Evolutionary conservation across 2,329 filamentous ascomycete species (phyloP), one percentile per base, ranked within the genome.

Genomic region (Hymenotorrendiella dingleyae): DNA sequence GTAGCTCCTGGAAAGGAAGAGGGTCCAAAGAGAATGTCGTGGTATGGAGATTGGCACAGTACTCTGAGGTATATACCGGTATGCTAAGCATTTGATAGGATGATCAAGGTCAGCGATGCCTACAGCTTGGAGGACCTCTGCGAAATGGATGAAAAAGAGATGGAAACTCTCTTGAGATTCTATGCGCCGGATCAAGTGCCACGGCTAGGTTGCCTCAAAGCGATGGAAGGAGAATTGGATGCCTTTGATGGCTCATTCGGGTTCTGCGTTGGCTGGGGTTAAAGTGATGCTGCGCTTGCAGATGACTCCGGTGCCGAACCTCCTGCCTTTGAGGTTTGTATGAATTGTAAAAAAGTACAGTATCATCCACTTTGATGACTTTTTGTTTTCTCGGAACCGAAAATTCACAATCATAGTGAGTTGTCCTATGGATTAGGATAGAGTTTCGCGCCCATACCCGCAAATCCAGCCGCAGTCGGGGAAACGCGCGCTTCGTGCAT

Each of bases 81-180:
- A 46, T 50, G 36, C 62, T 68, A 43, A 70, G 57, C 28, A 9
- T 11, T 6, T 30, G 16, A n/a, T 50, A 88, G 85, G 89, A 97
- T 97, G 86, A 88, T 82, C 36, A 83, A 79, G 51, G 86, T 97
- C 26, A 96, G 90, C 67, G 88, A 96, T 55, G 73, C 80, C 26
- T 96, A 91, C 72, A 82, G 74, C 40, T 78, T 94, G 62, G 83
- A 94, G 48, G 85, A 96, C 49, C 76, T 97, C 54, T 90, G 87
- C 53, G 76, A 78, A 24, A 80, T 97, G 74, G 79, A 77, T 16
- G 86, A 93, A 38, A 76, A 83, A 55, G 90, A 90, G 56, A 94
- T 97, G 85, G 80, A 86, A 42, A 76, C 73, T 42, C 69, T 97
- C n/a, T 67, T 97, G 27, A 69, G 72, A n/a, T 90, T 82, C 61